Conservation (phyloP, 2,329 filamentous ascomycete species). For the Arthrobotrys sphaeroides region DNA sequence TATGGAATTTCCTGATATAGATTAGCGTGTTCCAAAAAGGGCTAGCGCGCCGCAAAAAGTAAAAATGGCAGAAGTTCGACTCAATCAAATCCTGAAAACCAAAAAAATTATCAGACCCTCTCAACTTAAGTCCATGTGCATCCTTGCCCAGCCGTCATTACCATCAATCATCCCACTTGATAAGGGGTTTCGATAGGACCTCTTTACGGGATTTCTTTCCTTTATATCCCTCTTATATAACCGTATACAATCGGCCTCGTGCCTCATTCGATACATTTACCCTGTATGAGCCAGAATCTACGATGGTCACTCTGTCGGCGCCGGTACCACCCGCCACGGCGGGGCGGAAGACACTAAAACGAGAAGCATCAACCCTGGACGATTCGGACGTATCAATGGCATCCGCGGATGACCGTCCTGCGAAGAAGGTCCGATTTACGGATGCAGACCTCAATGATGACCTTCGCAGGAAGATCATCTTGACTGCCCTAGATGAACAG, state of each 20-base stretch:
- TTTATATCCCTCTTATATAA: background rate
- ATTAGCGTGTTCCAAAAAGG: background rate
- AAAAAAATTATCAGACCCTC: constrained; percentile 34
- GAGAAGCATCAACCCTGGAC: constrained; percentile 44
- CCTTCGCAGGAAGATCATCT: constrained; percentile 46
- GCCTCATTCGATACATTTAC: constrained; percentile 4
- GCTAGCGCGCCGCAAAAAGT: constrained; percentile 22
- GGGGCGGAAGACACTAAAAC: constrained; percentile 36
- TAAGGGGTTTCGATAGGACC: constrained; percentile 5
- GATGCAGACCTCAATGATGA: constrained; percentile 41
- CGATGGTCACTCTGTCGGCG: constrained; percentile 47
- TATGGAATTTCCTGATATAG: constrained; percentile 8
- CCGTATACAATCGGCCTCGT: constrained; percentile 1
- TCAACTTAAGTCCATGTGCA: background rate
- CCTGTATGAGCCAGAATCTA: constrained; percentile 28
- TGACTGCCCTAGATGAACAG: constrained; percentile 43
- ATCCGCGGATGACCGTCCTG: constrained; percentile 29
- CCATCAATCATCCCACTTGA: constrained; percentile 18
- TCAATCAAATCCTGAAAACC: constrained; percentile 31
- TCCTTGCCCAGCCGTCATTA: constrained; percentile 10
- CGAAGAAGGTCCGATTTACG: constrained; percentile 52
- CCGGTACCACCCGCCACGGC: constrained; percentile 37
- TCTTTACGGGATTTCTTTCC: background rate
- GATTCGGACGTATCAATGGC: constrained; percentile 43
- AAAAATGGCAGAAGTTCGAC: constrained; percentile 33